These are phyloP conservation scores for Coniella lustricola DNA, from an alignment of 2,329 filamentous ascomycete genomes.

Conservation along the genomic window DNA sequence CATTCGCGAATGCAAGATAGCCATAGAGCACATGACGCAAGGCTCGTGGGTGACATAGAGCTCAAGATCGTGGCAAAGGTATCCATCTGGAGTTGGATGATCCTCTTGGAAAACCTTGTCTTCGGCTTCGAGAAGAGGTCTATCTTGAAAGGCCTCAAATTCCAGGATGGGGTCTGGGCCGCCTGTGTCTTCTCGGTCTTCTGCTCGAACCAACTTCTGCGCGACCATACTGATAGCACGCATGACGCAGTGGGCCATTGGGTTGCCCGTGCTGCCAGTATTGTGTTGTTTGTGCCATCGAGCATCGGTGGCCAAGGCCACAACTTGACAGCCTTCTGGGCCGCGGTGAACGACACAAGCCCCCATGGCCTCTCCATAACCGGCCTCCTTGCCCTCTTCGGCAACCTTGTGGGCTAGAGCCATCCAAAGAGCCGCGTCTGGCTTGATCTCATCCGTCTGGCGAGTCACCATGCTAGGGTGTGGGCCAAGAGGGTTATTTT, in stretches of 20 bases:
- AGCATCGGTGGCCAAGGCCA: constrained; percentile 71
- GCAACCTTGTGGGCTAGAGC: constrained; percentile 59
- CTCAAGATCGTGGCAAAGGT: constrained; percentile 89
- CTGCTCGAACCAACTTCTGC: constrained; percentile 53
- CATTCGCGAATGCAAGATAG: constrained; percentile 88
- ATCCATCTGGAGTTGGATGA: constrained; percentile 67
- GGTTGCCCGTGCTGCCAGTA: constrained; percentile 53
- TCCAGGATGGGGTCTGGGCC: constrained; percentile 34
- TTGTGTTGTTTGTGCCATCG: constrained; percentile 55
- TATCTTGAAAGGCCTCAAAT: constrained; percentile 60
- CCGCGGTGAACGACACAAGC: constrained; percentile 67
- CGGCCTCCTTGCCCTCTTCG: constrained; percentile 46
- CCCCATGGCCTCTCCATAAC: constrained; percentile 63
- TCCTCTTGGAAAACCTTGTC: constrained; percentile 53
- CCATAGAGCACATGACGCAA: constrained; percentile 96
- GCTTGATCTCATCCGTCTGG: constrained; percentile 60
- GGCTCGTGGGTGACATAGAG: constrained; percentile 94
- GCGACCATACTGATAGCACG: constrained; percentile 80
- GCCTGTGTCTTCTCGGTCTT: constrained; percentile 32
- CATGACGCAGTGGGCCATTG: constrained; percentile 71
- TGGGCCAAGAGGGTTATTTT: constrained; percentile 79
- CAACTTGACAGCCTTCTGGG: constrained; percentile 41
- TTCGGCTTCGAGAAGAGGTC: constrained; percentile 63
- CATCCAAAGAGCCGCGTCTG: constrained; percentile 60
- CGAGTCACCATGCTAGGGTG: constrained; percentile 69